Evolutionary conservation across 225 moss, liverwort and hornwort genomes (phyloP), one percentile per base, ranked within the genome.

Genomic region (Takakia lepidozioides): DNA sequence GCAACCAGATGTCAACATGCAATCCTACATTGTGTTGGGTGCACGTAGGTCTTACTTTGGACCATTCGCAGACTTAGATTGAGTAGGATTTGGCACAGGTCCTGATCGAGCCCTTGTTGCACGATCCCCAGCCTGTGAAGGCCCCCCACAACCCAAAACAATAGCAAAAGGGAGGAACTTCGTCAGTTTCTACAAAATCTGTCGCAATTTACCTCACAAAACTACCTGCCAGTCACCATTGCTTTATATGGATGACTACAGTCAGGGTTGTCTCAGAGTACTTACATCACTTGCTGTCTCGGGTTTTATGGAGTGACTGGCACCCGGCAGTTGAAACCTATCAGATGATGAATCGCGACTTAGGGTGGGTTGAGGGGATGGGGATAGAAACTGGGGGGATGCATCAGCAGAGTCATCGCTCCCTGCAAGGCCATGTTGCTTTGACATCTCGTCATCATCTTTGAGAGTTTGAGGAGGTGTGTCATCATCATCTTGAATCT

Each of bases 401-500:
- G 54, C 54, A 50, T 73, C 73, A 37, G 29, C 64, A 44, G 49
- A 49, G 34, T 70, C 77, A 25, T 78, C 74, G 38, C 55, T 78
- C 52, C 66, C 70, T 61, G 47, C 60, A 27, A 50, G 61, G 28
- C 54, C 51, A 62, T 60, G 70, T 8, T 42, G 47, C 61, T 53
- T 58, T 35, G 56, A 36, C 57, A 43, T 46, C 43, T 68, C 78
- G 34, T 78, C 78, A 23, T 66, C 73, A 42, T 76, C 77, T 29
- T 69, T 60, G 59, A 67, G 55, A 45, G 54, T 38, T 59, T 68
- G 55, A 52, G 66, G 38, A 57, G 58, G 52, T 46, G 41, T 56
- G 24, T 59, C 71, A 39, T 80, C 80, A 56, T 86, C 89, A 39
- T 84, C 89, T 38, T 82, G 76, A 47, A 86, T 71, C 69, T 81